Percentiles rank a stretch among this genome's conserved stretches.
phyloP scores from a whole-genome alignment of 331 rosid species.

The Stylosanthes scabra region DNA sequence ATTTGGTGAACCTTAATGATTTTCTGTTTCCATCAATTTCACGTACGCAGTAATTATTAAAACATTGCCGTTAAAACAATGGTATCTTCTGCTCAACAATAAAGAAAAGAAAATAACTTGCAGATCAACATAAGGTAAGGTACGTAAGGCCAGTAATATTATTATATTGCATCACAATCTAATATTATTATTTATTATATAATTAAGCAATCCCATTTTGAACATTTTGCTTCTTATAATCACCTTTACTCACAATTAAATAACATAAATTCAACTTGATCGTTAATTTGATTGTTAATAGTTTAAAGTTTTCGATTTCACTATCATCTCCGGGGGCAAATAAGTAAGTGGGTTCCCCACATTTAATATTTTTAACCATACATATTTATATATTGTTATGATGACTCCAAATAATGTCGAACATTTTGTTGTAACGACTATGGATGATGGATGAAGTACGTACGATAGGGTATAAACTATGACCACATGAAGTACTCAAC shows the following conservation, averaged over 20 bases:
- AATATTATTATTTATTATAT: no score
- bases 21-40: constrained; percentile 22
- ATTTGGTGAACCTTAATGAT: constrained; percentile 28
- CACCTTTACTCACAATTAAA: no score
- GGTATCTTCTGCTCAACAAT: constrained; percentile 36
- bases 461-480: background rate
- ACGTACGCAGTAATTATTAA: background rate
- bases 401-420: background rate
- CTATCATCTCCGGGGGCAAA: background rate
- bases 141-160: constrained; percentile 1
- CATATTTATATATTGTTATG: background rate
- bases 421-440: background rate
- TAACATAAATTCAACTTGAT: no score
- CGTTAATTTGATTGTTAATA: no score
- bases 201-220: no score
- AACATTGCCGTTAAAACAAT: constrained; percentile 28
- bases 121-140: background rate
- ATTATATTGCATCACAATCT: background rate
- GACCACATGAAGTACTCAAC: background rate
- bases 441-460: background rate
- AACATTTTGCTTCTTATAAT: background rate
- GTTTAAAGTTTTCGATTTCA: no score
- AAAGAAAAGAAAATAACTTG: constrained; percentile 16
- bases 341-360: constrained; percentile 10
- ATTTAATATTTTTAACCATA: background rate